Base-by-base conservation (phyloP, 306 rosid genomes). In the Casuarina glauca region DNA sequence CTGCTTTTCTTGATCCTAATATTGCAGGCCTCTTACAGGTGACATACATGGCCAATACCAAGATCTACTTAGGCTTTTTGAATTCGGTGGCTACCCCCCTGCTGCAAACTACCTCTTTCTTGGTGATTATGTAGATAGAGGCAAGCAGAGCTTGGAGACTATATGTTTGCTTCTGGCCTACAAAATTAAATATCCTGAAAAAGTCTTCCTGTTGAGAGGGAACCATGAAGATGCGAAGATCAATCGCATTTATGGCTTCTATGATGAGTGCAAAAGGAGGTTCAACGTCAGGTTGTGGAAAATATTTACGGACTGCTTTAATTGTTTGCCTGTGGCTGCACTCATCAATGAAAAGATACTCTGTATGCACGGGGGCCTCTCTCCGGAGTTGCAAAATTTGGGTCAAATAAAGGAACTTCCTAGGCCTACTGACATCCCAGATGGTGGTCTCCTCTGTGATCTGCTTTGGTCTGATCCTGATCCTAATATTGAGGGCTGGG, bases 181-280 rank as follows among this genome's bases (percentile, higher is more conserved):
- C 87, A 93, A 93, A 82, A 87, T 93, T 57, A 89, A 83, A 81
- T 85, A 88, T 78, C 97, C 96, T 2, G 91, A 90, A 69, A 91
- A 78, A 74, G 54, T 93, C 69, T 53, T 42, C 57, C 91, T 93
- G 36, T 75, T 93, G 87, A 85, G 97, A 77, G 97, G 97, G 80
- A 93, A 93, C 88, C 97, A 93, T 17, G 97, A 93, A 76, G 97
- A 93, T 7, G 97, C 97, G 32, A 91, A 90, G 91, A 89, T 93
- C 54, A 93, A 93, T 78, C 82, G 96, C 38, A 86, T 93, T 77
- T 93, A 93, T 15, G 97, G 97, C 13, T 93, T 93, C 82, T 93
- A 90, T 26, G 96, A 93, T 13, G 97, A 93, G 78, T 90, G 97
- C 76, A 93, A 93, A 81, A 85, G 97, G 88, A 88, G 96, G 78